Evolutionary conservation across 306 rosid species (phyloP).

Genomic region (Quillaja saponaria): DNA sequence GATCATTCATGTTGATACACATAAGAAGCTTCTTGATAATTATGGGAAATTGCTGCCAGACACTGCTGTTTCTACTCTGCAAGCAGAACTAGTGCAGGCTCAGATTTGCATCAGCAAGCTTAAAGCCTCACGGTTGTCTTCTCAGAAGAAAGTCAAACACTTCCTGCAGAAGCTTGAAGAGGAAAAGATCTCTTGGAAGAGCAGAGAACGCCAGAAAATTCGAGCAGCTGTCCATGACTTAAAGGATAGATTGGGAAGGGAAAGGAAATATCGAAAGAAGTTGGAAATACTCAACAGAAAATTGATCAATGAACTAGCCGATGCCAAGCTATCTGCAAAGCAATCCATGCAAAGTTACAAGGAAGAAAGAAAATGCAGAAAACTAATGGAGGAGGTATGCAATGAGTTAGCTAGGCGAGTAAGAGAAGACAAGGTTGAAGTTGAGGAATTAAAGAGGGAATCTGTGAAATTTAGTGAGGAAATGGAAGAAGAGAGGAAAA

Average conservation of each 20-base stretch:
- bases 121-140: constrained; percentile 31
- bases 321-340: constrained; percentile 35
- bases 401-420: constrained; percentile 43
- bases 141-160: constrained; percentile 39
- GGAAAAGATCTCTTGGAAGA: constrained; percentile 32
- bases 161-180: constrained; percentile 43
- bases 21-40: constrained; percentile 26
- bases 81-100: constrained; percentile 39
- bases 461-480: constrained; percentile 38
- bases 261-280: constrained; percentile 43
- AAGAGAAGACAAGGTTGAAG: constrained; percentile 45
- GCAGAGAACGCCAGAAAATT: constrained; percentile 27
- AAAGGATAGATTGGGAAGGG: constrained; percentile 35
- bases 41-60: background rate
- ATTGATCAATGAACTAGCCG: constrained; percentile 41
- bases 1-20: constrained; percentile 17
- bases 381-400: constrained; percentile 44
- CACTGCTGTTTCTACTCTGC: constrained; percentile 33
- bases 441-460: constrained; percentile 41
- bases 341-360: constrained; percentile 39
- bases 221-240: constrained; percentile 31
- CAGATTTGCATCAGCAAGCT: constrained; percentile 36
- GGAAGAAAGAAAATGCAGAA: constrained; percentile 52
- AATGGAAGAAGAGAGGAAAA: constrained; percentile 65
- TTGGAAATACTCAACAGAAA: constrained; percentile 37